These are phyloP conservation scores for Ascochyta lentis DNA, from an alignment of 2,329 filamentous ascomycete genomes.

Conservation along the genomic window DNA sequence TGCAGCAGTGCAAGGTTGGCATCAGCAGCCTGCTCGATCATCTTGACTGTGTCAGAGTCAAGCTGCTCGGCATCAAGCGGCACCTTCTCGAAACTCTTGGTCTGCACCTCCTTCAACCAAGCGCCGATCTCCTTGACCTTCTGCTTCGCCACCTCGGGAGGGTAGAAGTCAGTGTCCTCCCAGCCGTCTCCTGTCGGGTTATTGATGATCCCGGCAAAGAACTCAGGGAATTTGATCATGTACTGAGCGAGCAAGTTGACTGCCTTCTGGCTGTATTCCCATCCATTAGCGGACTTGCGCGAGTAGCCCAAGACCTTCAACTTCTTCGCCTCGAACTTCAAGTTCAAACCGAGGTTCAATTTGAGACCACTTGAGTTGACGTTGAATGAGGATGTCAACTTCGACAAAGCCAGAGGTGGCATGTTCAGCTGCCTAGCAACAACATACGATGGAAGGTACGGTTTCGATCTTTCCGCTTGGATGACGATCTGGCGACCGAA, in stretches of 20 bases:
- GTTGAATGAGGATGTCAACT: slow-evolving; percentile 93
- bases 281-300: slow-evolving; percentile 81
- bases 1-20: slow-evolving; percentile 41
- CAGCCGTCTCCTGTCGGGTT: slow-evolving; percentile 88
- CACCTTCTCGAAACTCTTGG: slow-evolving; percentile 92
- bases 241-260: slow-evolving; percentile 83
- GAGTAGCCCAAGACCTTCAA: slow-evolving; percentile 96
- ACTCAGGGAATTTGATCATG: slow-evolving; percentile 93
- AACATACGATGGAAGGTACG: slow-evolving; percentile 86
- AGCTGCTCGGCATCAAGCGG: slow-evolving; percentile 95
- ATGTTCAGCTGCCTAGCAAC: slow-evolving; percentile 82
- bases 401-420: slow-evolving; percentile 88
- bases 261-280: slow-evolving; percentile 93
- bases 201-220: slow-evolving; percentile 85
- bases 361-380: slow-evolving; percentile 82
- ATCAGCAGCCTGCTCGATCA: slow-evolving; percentile 80
- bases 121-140: slow-evolving; percentile 92
- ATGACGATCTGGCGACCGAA: slow-evolving; percentile 79
- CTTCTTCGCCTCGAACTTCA: slow-evolving; percentile 96
- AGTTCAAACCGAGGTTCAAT: slow-evolving; percentile 89
- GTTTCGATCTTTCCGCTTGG: slow-evolving; percentile 71
- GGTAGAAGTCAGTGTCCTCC: slow-evolving; percentile 85
- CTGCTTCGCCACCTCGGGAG: slow-evolving; percentile 71
- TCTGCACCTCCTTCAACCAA: slow-evolving; percentile 91
- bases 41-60: slow-evolving; percentile 85